Evolutionary conservation across 805 yeast species (phyloP).

Genomic region (Candida coquimbonensis): DNA sequence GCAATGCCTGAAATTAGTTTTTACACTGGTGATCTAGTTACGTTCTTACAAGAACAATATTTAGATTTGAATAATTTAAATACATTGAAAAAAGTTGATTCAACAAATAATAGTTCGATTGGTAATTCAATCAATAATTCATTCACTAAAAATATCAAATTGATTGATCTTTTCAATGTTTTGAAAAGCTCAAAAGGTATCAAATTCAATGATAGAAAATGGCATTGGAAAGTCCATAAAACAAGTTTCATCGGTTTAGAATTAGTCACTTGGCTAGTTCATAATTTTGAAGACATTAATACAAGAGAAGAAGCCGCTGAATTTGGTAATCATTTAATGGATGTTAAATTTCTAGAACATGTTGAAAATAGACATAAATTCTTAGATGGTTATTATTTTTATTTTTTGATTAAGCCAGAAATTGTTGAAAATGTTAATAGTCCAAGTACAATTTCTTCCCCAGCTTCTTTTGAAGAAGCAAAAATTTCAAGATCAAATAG

Average conservation of each 20-base stretch:
- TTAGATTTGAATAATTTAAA: neutral
- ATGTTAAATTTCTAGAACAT: constrained; percentile 64
- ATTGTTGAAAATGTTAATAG: neutral
- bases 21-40: constrained; percentile 79
- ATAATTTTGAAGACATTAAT: constrained; percentile 70
- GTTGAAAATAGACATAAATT: constrained; percentile 80
- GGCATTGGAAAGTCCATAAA: constrained; percentile 82
- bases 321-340: constrained; percentile 76
- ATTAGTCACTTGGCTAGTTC: constrained; percentile 77
- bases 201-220: constrained; percentile 66
- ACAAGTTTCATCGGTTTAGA: constrained; percentile 83
- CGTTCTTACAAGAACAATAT: constrained; percentile 46
- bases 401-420: constrained; percentile 38
- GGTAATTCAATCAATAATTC: constrained; percentile 18
- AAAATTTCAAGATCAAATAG: constrained; percentile 9
- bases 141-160: constrained; percentile 42
- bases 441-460: neutral
- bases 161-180: constrained; percentile 51
- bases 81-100: constrained; percentile 3
- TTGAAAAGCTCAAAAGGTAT: constrained; percentile 63
- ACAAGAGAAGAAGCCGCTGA: constrained; percentile 76
- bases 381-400: constrained; percentile 89
- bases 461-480: neutral
- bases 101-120: constrained; percentile 18
- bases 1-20: constrained; percentile 70